phyloP scores from a whole-genome alignment of 768 basidiomycete species.

The Boletus barrowsii region DNA sequence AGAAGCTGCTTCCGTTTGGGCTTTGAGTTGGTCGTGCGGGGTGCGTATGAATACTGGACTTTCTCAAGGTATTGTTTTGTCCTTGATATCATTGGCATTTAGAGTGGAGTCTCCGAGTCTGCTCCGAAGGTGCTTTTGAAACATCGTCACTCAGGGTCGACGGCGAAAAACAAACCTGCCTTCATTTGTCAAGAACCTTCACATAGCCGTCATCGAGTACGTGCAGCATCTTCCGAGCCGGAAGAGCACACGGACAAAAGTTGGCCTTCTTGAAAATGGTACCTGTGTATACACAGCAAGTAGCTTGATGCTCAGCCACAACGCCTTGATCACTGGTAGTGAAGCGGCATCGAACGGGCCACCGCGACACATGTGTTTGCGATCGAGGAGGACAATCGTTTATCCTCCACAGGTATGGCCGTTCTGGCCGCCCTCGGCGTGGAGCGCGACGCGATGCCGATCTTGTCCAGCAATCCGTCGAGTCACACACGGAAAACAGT shows the following conservation, averaged over 20 bases:
- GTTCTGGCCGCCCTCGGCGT: conserved; percentile 39
- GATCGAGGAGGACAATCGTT: conserved; percentile 48
- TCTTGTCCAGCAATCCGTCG: conserved; percentile 41
- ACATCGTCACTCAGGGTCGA: too few species aligned
- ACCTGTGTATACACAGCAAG: too few species aligned
- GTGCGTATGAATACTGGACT: not conserved
- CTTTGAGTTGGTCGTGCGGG: conserved; percentile 8
- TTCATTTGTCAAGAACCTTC: too few species aligned
- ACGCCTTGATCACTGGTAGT: conserved; percentile 30
- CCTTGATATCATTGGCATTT: not conserved
- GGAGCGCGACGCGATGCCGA: conserved; percentile 32
- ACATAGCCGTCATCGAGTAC: too few species aligned
- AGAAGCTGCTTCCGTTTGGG: conserved; percentile 29
- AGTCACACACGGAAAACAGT: conserved; percentile 39
- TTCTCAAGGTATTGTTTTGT: not conserved
- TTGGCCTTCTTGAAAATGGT: too few species aligned
- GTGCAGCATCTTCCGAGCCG: too few species aligned
- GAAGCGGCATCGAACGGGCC: conserved; percentile 52
- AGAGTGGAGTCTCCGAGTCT: not conserved
- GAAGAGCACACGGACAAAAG: conserved; percentile 45
- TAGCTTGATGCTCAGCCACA: too few species aligned
- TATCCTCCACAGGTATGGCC: conserved; percentile 42
- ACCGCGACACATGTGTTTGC: conserved; percentile 47
- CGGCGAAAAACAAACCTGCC: too few species aligned
- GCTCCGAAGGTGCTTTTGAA: too few species aligned